phyloP scores from a whole-genome alignment of 768 basidiomycete species.

The Kwoniella sp. region DNA sequence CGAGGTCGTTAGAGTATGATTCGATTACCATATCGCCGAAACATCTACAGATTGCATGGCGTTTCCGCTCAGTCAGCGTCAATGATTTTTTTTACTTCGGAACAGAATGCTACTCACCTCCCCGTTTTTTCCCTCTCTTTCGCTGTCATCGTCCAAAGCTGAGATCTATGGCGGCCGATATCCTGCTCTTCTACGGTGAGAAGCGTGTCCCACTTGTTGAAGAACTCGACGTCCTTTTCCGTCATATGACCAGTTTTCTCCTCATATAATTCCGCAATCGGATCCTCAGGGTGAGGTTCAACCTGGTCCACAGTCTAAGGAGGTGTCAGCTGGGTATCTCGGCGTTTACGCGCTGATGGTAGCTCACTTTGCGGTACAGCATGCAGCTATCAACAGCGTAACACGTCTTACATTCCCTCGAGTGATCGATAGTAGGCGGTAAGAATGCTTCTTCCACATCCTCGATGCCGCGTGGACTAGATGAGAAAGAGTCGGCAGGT shows the following conservation, averaged over 20 bases:
- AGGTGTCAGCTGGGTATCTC: neutral
- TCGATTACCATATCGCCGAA: slow-evolving; percentile 78
- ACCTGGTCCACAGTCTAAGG: slow-evolving; percentile 70
- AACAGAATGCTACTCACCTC: slow-evolving; percentile 57
- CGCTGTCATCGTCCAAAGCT: slow-evolving; percentile 90
- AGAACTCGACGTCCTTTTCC: slow-evolving; percentile 69
- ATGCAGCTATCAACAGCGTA: slow-evolving; percentile 84
- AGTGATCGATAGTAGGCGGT: slow-evolving; percentile 83
- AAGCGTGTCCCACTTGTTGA: slow-evolving; percentile 85
- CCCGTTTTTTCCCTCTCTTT: slow-evolving; percentile 76
- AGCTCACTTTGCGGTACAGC: slow-evolving; percentile 80
- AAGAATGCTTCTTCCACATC: slow-evolving; percentile 62
- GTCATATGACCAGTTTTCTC: slow-evolving; percentile 81
- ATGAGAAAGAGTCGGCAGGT: neutral
- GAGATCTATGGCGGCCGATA: slow-evolving; percentile 76
- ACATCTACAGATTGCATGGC: slow-evolving; percentile 58
- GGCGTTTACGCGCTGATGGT: neutral
- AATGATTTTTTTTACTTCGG: no score
- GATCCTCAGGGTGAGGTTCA: slow-evolving; percentile 57
- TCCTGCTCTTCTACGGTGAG: slow-evolving; percentile 87
- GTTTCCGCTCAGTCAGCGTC: neutral
- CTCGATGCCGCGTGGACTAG: slow-evolving; percentile 12
- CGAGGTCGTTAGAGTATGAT: slow-evolving; percentile 48
- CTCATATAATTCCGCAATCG: slow-evolving; percentile 65
- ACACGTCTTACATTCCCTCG: slow-evolving; percentile 74